Percentiles rank a stretch among this genome's conserved stretches.
Conservation (phyloP, 495 filamentous ascomycete genomes). For the Aspergillus nanangensis region DNA sequence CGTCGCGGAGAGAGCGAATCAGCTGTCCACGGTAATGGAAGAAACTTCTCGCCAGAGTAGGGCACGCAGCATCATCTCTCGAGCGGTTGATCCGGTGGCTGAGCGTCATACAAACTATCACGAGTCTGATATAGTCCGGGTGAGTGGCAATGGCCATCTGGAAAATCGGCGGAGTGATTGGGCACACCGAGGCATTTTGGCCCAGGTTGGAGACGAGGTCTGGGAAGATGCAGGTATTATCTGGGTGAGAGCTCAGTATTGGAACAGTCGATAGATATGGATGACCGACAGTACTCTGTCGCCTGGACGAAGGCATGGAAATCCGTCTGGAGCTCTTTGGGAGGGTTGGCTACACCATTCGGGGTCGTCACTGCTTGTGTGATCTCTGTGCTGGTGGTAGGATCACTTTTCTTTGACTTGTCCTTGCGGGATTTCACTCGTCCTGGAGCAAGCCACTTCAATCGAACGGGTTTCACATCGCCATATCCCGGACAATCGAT, state of each 20-base stretch:
- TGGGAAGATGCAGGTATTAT: constrained; percentile 25
- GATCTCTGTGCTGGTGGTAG: not conserved
- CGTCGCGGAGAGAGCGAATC: constrained; percentile 27
- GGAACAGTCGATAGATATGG: not conserved
- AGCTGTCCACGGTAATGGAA: constrained; percentile 26
- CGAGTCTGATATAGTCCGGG: constrained; percentile 22
- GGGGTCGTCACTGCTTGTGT: not conserved
- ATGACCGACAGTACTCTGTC: constrained; percentile 5
- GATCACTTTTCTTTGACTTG: not conserved
- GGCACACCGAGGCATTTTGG: constrained; percentile 22
- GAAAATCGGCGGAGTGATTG: constrained; percentile 16
- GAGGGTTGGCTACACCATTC: too few species aligned
- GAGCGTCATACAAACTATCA: constrained; percentile 24
- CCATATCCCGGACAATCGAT: constrained; percentile 23
- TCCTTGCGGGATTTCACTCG: constrained; percentile 18
- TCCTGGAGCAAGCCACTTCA: constrained; percentile 26
- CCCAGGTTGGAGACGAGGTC: constrained; percentile 24
- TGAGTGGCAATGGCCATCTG: constrained; percentile 1
- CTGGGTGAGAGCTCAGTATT: constrained; percentile 7
- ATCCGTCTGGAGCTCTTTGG: not conserved
- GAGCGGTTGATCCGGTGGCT: constrained; percentile 29
- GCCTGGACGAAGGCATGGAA: constrained; percentile 5
- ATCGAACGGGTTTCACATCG: constrained; percentile 5
- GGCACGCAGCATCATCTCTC: constrained; percentile 7
- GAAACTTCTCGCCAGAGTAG: constrained; percentile 17